These are phyloP conservation scores for Magnusiomyces fungicola DNA, from an alignment of 1,139 yeast genomes.

Conservation along the genomic window DNA sequence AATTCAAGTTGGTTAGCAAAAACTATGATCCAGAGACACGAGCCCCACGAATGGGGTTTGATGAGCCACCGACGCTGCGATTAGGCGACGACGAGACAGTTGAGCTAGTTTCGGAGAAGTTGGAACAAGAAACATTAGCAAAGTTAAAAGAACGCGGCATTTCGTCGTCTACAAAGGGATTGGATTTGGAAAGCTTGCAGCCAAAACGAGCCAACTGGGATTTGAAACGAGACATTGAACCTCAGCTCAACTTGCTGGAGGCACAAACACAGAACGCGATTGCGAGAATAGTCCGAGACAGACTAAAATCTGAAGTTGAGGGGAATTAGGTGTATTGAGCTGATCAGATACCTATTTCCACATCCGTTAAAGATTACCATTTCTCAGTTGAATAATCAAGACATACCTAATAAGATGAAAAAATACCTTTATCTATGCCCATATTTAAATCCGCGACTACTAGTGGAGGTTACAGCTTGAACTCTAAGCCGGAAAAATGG, in stretches of 20 bases:
- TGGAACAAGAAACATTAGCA: conserved; percentile 28
- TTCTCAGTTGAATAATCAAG: too few relatives aligned
- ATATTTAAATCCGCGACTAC: too few relatives aligned
- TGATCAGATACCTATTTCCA: too few relatives aligned
- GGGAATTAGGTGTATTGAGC: too few relatives aligned
- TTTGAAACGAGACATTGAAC: conserved; percentile 32
- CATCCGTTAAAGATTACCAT: too few relatives aligned
- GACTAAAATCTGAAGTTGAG: conserved; percentile 20
- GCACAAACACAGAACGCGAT: conserved; percentile 37
- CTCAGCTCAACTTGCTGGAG: conserved; percentile 32
- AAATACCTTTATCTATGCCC: neutral
- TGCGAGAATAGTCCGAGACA: conserved; percentile 35
- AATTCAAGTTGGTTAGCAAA: conserved; percentile 18
- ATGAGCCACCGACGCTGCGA: conserved; percentile 27
- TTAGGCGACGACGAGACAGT: conserved; percentile 31
- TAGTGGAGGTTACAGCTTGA: too few relatives aligned
- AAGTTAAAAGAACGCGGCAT: neutral
- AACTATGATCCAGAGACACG: conserved; percentile 34
- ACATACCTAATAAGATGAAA: too few relatives aligned
- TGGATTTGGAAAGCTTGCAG: conserved; percentile 24
- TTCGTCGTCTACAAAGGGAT: conserved; percentile 18
- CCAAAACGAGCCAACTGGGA: conserved; percentile 34
- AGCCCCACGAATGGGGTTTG: conserved; percentile 31
- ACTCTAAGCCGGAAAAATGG: too few relatives aligned
- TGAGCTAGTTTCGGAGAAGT: conserved; percentile 32